phyloP scores from a whole-genome alignment of 495 filamentous ascomycete species.

The Xylaria flabelliformis region DNA sequence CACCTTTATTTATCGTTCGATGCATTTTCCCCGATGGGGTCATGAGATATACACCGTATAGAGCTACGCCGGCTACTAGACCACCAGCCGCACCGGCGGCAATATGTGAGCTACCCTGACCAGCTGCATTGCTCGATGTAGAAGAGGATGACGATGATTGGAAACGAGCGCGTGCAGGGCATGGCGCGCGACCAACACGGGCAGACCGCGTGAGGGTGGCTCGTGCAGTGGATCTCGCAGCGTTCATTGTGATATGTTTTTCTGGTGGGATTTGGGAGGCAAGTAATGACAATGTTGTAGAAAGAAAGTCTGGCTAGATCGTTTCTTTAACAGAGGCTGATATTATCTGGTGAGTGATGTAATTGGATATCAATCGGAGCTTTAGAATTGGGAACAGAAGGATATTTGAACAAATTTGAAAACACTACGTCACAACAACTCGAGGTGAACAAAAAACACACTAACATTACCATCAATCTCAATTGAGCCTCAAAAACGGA shows the following conservation, averaged over 20 bases:
- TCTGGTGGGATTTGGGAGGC: not conserved
- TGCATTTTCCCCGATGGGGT: slow-evolving; percentile 59
- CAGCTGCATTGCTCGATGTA: slow-evolving; percentile 34
- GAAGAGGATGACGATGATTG: slow-evolving; percentile 54
- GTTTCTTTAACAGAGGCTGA: not conserved
- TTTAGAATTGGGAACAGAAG: no score
- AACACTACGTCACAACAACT: slow-evolving; percentile 22
- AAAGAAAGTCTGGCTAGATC: not conserved
- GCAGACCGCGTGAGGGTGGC: slow-evolving; percentile 12
- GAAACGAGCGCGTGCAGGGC: slow-evolving; percentile 44
- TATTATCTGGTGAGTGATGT: not conserved
- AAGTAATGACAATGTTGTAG: not conserved
- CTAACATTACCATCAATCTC: not conserved
- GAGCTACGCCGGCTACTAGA: slow-evolving; percentile 39
- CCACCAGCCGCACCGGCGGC: slow-evolving; percentile 59
- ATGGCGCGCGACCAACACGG: slow-evolving; percentile 12
- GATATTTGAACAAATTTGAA: slow-evolving; percentile 6
- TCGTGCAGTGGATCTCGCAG: slow-evolving; percentile 16
- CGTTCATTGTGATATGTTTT: slow-evolving; percentile 19
- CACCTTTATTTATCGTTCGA: slow-evolving; percentile 52
- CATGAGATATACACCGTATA: slow-evolving; percentile 63
- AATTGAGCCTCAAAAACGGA: slow-evolving; percentile 1
- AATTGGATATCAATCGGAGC: not conserved
- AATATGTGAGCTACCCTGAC: slow-evolving; percentile 51
- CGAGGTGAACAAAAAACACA: not conserved